Base-by-base conservation (phyloP, 345 rosid genomes). In the Rubroshorea leprosula region DNA sequence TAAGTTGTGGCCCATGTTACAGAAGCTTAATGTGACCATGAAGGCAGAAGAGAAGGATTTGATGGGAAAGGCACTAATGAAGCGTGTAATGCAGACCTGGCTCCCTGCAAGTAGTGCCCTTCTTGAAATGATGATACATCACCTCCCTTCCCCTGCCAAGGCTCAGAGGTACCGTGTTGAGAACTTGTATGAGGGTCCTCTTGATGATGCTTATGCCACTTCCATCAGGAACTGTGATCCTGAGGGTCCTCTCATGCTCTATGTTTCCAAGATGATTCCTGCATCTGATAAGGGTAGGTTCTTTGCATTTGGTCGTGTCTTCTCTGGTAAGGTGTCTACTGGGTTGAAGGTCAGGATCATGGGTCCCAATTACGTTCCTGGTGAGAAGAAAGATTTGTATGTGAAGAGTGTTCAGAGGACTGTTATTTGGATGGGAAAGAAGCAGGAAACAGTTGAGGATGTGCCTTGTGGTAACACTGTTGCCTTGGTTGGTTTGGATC, bases 201-300 rank as follows among this genome's bases (percentile, higher is more conserved):
- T 77, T 64, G 74, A 80, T 67, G 85, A 80, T 77, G 29, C 55
- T 45, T 59, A 79, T 73, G 58, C 79, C 52, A 55, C 23, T 72
- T 72, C 88, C 35, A 75, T 85, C 62, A 76, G 92, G 65, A 82
- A 68, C 57, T 85, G 88, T 76, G 92, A 85, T 54, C 86, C 88
- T 0, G 80, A 80, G 0, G 92, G 86, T 16, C 88, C 92, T 29
- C 88, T 85, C 6, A 85, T 85, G 92, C 83, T 85, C 5, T 85
- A 85, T 49, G 88, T 85, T 0, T 85, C 92, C 2, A 85, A 85
- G 80, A 85, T 85, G 92, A 85, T 85, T 78, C 92, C 92, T 3
- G 92, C 92, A 0, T 78, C 92, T 23, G 92, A 85, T 31, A 85
- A 85, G 69, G 92, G 92, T 13, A 72, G 92, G 23, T 85, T 85